Evolutionary conservation across 768 basidiomycete genomes (phyloP).

Genomic region (Suillus hirtellus): DNA sequence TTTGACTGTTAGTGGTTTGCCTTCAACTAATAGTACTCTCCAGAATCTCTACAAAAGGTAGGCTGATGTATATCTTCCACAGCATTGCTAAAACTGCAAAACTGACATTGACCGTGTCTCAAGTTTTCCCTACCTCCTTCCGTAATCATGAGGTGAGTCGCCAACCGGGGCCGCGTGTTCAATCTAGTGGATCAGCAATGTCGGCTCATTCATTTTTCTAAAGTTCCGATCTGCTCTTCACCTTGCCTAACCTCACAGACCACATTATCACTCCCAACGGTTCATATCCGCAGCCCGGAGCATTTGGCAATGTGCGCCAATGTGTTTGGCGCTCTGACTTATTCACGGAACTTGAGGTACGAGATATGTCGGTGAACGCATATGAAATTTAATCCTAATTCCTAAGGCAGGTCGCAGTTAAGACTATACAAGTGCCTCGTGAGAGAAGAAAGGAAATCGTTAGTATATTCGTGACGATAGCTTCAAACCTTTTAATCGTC

Average conservation of each 20-base stretch:
- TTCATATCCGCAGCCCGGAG: neutral
- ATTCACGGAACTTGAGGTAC: neutral
- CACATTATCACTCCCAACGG: neutral
- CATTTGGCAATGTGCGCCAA: neutral
- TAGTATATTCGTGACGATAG: neutral
- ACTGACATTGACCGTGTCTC: neutral
- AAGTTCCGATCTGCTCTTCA: neutral
- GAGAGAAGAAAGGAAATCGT: neutral
- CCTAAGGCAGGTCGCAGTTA: neutral
- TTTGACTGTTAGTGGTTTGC: neutral
- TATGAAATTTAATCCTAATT: neutral
- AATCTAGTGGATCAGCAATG: too few species aligned
- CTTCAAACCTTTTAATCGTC: neutral
- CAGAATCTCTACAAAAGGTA: neutral
- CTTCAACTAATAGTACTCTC: neutral
- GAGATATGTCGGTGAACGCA: neutral
- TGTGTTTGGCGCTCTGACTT: neutral
- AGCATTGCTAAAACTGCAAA: neutral
- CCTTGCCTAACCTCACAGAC: neutral
- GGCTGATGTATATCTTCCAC: neutral
- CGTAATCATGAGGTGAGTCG: neutral
- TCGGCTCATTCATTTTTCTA: neutral
- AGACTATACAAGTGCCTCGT: neutral
- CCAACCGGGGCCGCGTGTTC: neutral
- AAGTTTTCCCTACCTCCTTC: neutral